Evolutionary conservation across 2,329 filamentous ascomycete species (phyloP).

Genomic region (Stagonosporopsis tanaceti): DNA sequence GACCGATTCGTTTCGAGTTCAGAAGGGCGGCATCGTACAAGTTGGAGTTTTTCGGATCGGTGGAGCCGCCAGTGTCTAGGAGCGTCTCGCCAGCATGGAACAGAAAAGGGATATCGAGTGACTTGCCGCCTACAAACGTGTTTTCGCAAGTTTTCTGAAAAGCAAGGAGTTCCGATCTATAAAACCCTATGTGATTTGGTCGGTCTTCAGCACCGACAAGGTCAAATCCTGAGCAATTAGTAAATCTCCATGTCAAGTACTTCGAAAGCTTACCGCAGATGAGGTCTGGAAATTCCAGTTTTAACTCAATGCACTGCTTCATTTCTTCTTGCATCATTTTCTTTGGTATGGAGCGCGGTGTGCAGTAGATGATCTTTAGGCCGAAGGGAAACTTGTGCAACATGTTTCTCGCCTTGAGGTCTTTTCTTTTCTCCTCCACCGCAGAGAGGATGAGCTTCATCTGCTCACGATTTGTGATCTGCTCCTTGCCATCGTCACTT

Average conservation of each 20-base stretch:
- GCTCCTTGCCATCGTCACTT: slow-evolving; percentile 61
- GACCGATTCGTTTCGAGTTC: slow-evolving; percentile 73
- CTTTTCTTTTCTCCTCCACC: slow-evolving; percentile 57
- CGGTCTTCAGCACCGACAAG: slow-evolving; percentile 72
- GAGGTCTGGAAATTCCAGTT: slow-evolving; percentile 63
- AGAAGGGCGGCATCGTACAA: slow-evolving; percentile 73
- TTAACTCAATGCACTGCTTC: slow-evolving; percentile 68
- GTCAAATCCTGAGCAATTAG: slow-evolving; percentile 66
- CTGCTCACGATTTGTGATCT: slow-evolving; percentile 65
- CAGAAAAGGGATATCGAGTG: slow-evolving; percentile 72
- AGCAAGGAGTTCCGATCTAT: slow-evolving; percentile 65
- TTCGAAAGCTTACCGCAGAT: slow-evolving; percentile 66
- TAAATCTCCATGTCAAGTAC: not conserved
- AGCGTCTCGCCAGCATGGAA: slow-evolving; percentile 81
- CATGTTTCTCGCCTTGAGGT: slow-evolving; percentile 49
- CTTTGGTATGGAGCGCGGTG: slow-evolving; percentile 66
- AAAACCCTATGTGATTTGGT: slow-evolving; percentile 65
- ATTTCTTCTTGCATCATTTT: slow-evolving; percentile 61
- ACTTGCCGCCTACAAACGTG: slow-evolving; percentile 26
- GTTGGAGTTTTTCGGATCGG: slow-evolving; percentile 67
- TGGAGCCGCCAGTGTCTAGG: slow-evolving; percentile 67
- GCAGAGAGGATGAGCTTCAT: slow-evolving; percentile 60
- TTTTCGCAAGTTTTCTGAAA: slow-evolving; percentile 63
- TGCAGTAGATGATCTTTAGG: slow-evolving; percentile 76
- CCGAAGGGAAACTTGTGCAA: slow-evolving; percentile 64